phyloP scores from a whole-genome alignment of 768 basidiomycete genomes.

The Pisolithus marmoratus region DNA sequence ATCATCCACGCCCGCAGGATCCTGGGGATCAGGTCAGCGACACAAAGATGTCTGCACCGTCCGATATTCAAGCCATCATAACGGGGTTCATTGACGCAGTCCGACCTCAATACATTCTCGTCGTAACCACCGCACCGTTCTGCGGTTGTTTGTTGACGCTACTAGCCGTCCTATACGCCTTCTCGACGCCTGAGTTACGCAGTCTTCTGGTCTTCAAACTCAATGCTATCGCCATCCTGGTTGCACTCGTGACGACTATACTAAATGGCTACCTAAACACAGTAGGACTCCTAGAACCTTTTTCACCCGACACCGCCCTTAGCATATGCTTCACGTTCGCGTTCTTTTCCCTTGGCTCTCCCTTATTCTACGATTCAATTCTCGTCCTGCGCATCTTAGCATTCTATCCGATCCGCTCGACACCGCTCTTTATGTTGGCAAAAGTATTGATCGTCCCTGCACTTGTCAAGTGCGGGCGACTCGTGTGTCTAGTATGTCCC shows the following conservation, averaged over 20 bases:
- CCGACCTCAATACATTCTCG: neutral
- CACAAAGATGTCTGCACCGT: neutral
- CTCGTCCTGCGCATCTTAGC: slow-evolving; percentile 33
- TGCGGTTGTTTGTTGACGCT: neutral
- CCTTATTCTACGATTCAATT: slow-evolving; percentile 24
- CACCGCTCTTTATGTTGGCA: slow-evolving; percentile 9
- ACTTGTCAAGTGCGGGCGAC: slow-evolving; percentile 26
- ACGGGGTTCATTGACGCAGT: neutral
- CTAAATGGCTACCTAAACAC: neutral
- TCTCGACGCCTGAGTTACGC: slow-evolving; percentile 17
- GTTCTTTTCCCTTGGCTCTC: neutral
- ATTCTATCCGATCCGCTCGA: slow-evolving; percentile 26
- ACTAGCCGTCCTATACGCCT: slow-evolving; percentile 17
- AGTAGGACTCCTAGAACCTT: neutral
- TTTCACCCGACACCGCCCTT: neutral
- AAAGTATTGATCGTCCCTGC: slow-evolving; percentile 24
- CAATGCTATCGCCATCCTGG: slow-evolving; percentile 17
- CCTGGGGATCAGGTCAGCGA: neutral
- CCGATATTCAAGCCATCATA: neutral
- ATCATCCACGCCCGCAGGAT: neutral
- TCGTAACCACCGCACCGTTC: neutral
- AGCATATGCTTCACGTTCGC: neutral
- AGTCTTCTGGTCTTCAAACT: slow-evolving; percentile 19
- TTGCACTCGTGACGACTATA: slow-evolving; percentile 6
- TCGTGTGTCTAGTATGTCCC: slow-evolving; percentile 8